Percentiles rank a stretch among this genome's conserved stretches.
Conservation (phyloP, 2,329 filamentous ascomycete genomes). For the Microcera coccophila region DNA sequence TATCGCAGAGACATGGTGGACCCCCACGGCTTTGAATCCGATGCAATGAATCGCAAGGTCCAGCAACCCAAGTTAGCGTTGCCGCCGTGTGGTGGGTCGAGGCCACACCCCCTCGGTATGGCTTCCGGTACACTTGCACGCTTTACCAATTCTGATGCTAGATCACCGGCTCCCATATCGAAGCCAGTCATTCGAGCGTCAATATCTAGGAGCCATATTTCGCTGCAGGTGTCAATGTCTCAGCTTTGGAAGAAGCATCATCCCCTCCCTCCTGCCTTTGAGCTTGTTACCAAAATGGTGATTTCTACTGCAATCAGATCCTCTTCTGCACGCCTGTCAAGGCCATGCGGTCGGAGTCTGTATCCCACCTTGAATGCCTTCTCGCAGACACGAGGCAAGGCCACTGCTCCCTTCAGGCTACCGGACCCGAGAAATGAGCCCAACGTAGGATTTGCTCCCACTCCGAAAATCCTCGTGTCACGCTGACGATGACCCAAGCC, state of each 20-base stretch:
- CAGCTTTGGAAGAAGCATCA: not conserved
- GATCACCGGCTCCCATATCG: no score
- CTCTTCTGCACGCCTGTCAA: slow-evolving; percentile 17
- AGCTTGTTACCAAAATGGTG: not conserved
- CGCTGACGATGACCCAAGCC: slow-evolving; percentile 10
- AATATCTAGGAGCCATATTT: not conserved
- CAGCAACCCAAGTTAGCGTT: no score
- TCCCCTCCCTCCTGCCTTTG: not conserved
- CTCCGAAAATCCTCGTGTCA: not conserved
- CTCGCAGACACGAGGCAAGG: slow-evolving; percentile 22
- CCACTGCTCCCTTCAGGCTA: slow-evolving; percentile 29
- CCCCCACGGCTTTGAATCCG: no score
- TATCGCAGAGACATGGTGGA: no score
- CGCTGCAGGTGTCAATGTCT: slow-evolving; percentile 14
- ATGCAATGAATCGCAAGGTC: no score
- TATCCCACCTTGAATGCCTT: slow-evolving; percentile 9
- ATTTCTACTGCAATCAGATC: not conserved
- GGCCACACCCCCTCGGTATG: no score
- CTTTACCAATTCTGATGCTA: no score
- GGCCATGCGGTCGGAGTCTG: slow-evolving; percentile 11
- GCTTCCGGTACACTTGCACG: no score
- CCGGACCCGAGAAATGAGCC: slow-evolving; percentile 32
- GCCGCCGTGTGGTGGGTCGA: no score
- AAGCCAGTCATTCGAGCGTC: not conserved
- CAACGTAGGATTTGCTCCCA: slow-evolving; percentile 21